Evolutionary conservation across 768 basidiomycete genomes (phyloP).

Genomic region (Mycena crocata): DNA sequence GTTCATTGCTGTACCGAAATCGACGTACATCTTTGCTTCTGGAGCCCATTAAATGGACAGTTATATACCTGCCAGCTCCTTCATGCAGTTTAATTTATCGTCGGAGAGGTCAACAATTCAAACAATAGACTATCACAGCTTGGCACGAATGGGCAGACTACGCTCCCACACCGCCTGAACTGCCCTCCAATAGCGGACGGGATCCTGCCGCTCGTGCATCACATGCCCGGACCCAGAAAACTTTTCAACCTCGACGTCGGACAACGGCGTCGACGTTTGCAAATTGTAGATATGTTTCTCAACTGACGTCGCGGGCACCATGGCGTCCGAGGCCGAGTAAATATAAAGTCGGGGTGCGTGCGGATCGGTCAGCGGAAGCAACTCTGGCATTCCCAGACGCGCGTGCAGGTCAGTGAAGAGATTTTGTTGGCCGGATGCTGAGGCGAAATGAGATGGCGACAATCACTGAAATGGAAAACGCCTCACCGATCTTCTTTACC

Average conservation of each 20-base stretch:
- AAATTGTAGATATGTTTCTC: constrained; percentile 1
- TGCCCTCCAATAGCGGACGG: constrained; percentile 4
- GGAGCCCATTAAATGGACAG: too few relatives aligned
- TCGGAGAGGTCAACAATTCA: too few relatives aligned
- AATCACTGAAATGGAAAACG: not conserved
- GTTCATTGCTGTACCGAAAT: too few relatives aligned
- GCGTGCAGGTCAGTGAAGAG: not conserved
- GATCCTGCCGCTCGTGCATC: constrained; percentile 4
- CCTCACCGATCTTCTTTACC: not conserved
- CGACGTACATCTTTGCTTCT: too few relatives aligned
- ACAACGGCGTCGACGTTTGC: not conserved
- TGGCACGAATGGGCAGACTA: not conserved
- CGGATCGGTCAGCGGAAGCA: not conserved
- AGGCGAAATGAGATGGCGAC: not conserved
- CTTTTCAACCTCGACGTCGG: constrained; percentile 5
- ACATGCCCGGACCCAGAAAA: not conserved
- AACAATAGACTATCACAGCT: too few relatives aligned
- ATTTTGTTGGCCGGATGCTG: not conserved
- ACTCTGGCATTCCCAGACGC: not conserved
- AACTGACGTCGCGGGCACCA: constrained; percentile 4
- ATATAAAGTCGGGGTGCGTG: constrained; percentile 9
- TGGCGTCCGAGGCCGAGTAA: constrained; percentile 4
- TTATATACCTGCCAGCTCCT: too few relatives aligned
- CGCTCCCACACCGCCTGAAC: not conserved
- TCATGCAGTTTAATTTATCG: too few relatives aligned